Conservation (phyloP, 2,329 filamentous ascomycete species). For the Verticillium zaregamsianum region DNA sequence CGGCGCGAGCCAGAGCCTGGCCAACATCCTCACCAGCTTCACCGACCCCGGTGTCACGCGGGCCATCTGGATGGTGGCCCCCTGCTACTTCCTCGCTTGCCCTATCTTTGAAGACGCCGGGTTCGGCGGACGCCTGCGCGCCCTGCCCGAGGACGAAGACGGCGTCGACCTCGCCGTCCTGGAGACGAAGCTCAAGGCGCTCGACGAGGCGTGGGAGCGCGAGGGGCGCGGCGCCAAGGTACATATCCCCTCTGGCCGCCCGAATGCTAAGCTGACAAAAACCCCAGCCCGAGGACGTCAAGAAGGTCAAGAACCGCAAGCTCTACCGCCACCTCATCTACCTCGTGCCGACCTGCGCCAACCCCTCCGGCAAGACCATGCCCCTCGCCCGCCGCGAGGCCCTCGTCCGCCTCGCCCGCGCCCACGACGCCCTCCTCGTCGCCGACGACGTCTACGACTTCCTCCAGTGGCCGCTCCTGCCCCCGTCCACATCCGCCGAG, state of each 20-base stretch:
- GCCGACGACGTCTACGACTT: constrained; percentile 94
- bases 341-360: constrained; percentile 81
- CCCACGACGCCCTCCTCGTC: constrained; percentile 77
- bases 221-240: constrained; percentile 9
- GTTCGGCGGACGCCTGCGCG: constrained; percentile 62
- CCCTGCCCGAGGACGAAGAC: constrained; percentile 71
- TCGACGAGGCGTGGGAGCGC: constrained; percentile 18
- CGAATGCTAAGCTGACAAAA: not conserved
- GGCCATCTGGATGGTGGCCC: constrained; percentile 75
- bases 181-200: constrained; percentile 36
- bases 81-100: constrained; percentile 80
- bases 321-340: constrained; percentile 88
- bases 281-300: constrained; percentile 2
- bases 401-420: constrained; percentile 72
- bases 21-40: constrained; percentile 72
- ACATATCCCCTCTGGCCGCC: not conserved
- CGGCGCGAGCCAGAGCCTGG: constrained; percentile 79
- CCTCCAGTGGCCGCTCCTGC: constrained; percentile 66
- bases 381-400: constrained; percentile 59
- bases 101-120: constrained; percentile 81
- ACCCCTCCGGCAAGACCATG: constrained; percentile 84
- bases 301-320: constrained; percentile 45
- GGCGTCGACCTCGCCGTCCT: constrained; percentile 68
- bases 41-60: constrained; percentile 73
- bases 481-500: not conserved